phyloP scores from a whole-genome alignment of 139 green algal genomes.

The Chlorella sp. region DNA sequence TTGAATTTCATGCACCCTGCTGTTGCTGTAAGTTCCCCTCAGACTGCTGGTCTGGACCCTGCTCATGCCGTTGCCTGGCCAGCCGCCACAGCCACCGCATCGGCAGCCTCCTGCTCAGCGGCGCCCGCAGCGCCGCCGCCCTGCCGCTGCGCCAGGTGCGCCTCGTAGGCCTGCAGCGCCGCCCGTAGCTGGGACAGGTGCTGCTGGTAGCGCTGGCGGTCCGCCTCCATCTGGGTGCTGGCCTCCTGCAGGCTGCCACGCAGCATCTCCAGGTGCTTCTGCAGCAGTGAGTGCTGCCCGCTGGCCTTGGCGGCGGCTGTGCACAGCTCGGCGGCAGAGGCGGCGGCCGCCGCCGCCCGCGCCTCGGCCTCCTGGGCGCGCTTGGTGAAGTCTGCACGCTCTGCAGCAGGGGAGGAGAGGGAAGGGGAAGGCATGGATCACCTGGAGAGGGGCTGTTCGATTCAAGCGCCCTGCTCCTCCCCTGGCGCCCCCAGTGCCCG shows the following conservation, averaged over 20 bases:
- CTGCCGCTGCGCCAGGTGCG: neutral
- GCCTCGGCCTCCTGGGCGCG: neutral
- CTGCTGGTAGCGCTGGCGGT: slow-evolving; percentile 13
- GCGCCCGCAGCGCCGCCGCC: too few relatives aligned
- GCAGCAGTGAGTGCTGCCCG: neutral
- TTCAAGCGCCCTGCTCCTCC: neutral
- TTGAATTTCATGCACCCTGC: too few relatives aligned
- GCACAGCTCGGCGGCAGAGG: neutral
- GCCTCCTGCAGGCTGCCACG: neutral
- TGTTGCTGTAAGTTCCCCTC: too few relatives aligned
- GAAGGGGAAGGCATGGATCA: neutral
- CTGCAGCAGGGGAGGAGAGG: neutral
- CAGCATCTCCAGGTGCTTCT: slow-evolving; percentile 32
- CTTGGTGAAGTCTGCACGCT: neutral
- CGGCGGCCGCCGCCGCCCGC: neutral
- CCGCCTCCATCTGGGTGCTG: slow-evolving; percentile 2
- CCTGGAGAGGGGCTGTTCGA: neutral
- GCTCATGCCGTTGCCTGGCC: too few relatives aligned
- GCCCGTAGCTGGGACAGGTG: neutral
- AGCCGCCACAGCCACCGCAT: neutral
- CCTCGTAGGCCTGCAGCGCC: neutral
- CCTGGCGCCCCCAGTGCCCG: neutral
- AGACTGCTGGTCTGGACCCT: too few relatives aligned
- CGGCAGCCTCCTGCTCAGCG: neutral
- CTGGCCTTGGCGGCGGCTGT: neutral